Conservation (phyloP, 139 green algal species). For the Chlamydomonas schloesseri region DNA sequence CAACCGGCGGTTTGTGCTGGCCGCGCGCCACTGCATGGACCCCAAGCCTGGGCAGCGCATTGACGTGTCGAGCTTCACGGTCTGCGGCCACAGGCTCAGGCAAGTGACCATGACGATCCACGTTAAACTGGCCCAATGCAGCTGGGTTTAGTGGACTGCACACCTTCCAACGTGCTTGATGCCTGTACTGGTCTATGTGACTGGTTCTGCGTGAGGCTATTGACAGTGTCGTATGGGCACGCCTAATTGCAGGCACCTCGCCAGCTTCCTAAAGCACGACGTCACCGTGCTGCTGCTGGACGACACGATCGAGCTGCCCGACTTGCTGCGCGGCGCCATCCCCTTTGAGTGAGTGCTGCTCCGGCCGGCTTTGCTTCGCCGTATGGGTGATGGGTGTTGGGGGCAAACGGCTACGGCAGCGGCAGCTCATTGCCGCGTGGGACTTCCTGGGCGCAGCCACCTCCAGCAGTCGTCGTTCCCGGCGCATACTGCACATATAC, state of each 20-base stretch:
- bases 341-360: constrained; percentile 3
- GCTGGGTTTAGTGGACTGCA: constrained; percentile 12
- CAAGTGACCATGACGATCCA: constrained; percentile 1
- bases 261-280: constrained; percentile 14
- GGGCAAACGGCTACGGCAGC: background rate
- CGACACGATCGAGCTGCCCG: background rate
- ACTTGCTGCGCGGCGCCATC: background rate
- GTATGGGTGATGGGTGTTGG: background rate
- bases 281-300: constrained; percentile 21
- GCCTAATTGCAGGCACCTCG: constrained; percentile 3
- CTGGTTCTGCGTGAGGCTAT: background rate
- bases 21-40: constrained; percentile 15
- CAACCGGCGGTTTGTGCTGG: background rate
- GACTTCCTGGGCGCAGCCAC: constrained; percentile 1
- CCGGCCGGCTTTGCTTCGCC: background rate
- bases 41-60: constrained; percentile 15
- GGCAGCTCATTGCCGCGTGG: background rate
- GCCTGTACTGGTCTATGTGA: background rate
- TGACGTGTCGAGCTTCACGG: constrained; percentile 9
- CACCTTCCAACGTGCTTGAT: background rate
- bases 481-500: background rate
- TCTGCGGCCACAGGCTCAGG: constrained; percentile 17
- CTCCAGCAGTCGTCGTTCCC: constrained; percentile 3
- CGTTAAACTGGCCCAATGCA: background rate
- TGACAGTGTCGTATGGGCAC: constrained; percentile 1